Evolutionary conservation across 2,329 filamentous ascomycete species (phyloP).

Genomic region (Geosmithia flava): DNA sequence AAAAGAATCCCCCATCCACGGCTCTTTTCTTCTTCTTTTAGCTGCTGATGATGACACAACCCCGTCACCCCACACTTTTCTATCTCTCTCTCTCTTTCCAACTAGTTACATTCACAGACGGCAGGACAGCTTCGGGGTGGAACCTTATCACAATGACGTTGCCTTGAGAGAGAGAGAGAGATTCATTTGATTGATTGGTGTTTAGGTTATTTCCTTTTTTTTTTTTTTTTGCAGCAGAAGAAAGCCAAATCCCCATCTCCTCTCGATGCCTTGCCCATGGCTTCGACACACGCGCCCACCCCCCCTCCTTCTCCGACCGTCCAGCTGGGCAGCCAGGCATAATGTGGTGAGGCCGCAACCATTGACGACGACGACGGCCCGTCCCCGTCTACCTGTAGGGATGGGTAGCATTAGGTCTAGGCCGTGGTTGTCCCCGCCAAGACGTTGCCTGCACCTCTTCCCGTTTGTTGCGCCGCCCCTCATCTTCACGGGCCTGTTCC

Average conservation of each 20-base stretch:
- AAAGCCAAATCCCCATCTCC: background rate
- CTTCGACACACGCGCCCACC: too few species aligned
- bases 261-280: slow-evolving; percentile 6
- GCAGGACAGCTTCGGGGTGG: too few species aligned
- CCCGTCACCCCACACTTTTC: background rate
- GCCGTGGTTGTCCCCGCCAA: too few species aligned
- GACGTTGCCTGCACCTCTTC: slow-evolving; percentile 14
- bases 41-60: background rate
- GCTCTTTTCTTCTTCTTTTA: background rate
- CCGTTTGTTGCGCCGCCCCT: slow-evolving; percentile 49
- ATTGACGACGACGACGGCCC: slow-evolving; percentile 1
- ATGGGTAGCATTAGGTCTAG: too few species aligned
- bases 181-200: too few species aligned
- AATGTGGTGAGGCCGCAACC: slow-evolving; percentile 1
- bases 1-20: too few species aligned
- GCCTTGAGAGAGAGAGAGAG: too few species aligned
- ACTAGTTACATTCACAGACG: too few species aligned
- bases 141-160: too few species aligned
- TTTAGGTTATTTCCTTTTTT: background rate
- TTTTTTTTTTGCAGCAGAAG: background rate
- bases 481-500: slow-evolving; percentile 52
- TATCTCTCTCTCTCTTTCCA: too few species aligned
- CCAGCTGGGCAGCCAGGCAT: background rate
- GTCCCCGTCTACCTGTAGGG: too few species aligned
- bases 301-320: slow-evolving; percentile 8